Evolutionary conservation across 441 rosid species (phyloP), one percentile per base, ranked within the genome.

Genomic region (Jatropha podagrica): DNA sequence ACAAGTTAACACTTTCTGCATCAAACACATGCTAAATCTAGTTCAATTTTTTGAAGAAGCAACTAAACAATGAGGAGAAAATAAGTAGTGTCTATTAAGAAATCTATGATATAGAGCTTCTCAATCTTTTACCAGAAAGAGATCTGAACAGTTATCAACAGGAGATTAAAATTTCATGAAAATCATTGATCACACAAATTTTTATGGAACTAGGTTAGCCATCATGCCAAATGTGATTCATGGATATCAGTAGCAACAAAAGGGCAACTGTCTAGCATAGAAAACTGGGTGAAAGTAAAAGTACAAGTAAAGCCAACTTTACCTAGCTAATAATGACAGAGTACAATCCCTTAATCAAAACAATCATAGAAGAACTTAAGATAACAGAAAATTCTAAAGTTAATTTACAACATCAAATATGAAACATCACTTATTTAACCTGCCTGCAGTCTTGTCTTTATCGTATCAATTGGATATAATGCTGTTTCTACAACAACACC

Each of bases 401-500:
- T 32, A 59, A 48, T 17, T 27, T 46, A 10, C 56, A 15, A 55
- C 23, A 51, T 3, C 62, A 17, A 41, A 6, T 40, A 54, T 38
- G 20, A 72, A 76, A 0, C 52, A 48, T 5, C 8, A 8, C 38
- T 66, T 61, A 15, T 48, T 74, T 59, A 67, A 80, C 84, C 80
- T 78, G 77, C 89, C 89, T 87, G 90, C 40, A 87, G 84, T 74
- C 90, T 81, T 78, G 90, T 87, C 81, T 84, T 87, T 68, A 85
- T 82, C 5, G 90, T 87, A 78, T 87, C 90, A 67, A 87, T 83
- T 17, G 88, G 90, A 79, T 87, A 87, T 54, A 87, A 79, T 17
- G 81, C 84, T 0, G 90, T 82, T 70, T 87, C 90, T 11, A 85
- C 90, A 59, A 85, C 80, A 72, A 82, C 87, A 44, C 90, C 90